phyloP scores from a whole-genome alignment of 176 grass and related monocot genomes.

The Juncus inflexus region DNA sequence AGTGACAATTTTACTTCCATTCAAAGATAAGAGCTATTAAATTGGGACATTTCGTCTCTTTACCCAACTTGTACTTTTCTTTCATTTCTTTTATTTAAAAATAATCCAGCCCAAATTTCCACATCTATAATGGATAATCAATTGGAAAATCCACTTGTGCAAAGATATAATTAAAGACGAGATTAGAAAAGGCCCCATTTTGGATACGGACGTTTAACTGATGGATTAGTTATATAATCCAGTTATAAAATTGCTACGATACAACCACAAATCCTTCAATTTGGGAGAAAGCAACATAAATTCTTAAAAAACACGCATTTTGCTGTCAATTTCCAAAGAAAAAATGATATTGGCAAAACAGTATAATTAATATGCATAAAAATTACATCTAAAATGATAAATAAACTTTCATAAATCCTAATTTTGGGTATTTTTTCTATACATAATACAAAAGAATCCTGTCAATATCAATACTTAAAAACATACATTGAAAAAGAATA shows the following conservation, averaged over 20 bases:
- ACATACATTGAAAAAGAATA: no score
- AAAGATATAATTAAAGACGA: background rate
- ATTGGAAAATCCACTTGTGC: background rate
- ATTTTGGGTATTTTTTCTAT: no score
- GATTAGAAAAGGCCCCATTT: background rate
- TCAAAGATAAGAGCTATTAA: slow-evolving; percentile 15
- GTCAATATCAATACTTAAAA: no score
- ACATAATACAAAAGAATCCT: no score
- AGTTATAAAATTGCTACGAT: background rate
- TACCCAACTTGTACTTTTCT: background rate
- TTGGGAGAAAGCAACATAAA: no score
- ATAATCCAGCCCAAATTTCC: background rate
- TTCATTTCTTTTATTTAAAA: background rate
- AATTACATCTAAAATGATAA: no score
- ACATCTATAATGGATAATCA: background rate
- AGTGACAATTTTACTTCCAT: background rate
- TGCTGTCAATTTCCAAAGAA: no score
- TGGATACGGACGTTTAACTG: slow-evolving; percentile 6
- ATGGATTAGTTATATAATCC: slow-evolving; percentile 3
- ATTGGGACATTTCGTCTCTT: background rate
- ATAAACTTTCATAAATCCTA: no score
- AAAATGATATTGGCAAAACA: no score
- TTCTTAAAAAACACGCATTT: no score
- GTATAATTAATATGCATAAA: no score
- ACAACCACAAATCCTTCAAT: no score